Conservation (phyloP, 2,329 filamentous ascomycete genomes). For the Calycina herbarum region DNA sequence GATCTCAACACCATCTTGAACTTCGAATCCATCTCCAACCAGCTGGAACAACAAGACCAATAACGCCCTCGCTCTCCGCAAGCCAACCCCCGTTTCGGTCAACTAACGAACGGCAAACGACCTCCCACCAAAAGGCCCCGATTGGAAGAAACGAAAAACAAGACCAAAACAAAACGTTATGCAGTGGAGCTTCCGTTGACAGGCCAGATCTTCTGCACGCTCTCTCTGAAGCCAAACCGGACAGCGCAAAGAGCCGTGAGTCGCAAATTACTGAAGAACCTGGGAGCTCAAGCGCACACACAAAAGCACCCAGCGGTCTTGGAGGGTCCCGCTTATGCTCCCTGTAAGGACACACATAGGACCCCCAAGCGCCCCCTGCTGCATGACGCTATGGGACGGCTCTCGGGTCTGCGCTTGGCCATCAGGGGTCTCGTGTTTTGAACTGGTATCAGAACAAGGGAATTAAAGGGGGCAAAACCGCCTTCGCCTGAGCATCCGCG, state of each 20-base stretch:
- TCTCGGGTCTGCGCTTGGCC: constrained; percentile 6
- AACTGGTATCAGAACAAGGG: constrained; percentile 6
- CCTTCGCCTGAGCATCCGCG: constrained; percentile 16
- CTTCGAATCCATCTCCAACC: not conserved
- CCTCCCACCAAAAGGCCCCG: not conserved
- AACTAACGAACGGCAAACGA: not conserved
- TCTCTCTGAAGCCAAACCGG: not conserved
- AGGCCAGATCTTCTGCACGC: not conserved
- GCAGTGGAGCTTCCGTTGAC: constrained; percentile 5
- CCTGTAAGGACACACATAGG: too few relatives aligned
- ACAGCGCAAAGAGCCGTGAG: not conserved
- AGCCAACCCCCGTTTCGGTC: not conserved
- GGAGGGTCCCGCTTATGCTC: too few relatives aligned
- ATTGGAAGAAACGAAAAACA: constrained; percentile 1
- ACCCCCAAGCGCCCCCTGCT: too few relatives aligned
- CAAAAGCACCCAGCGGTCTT: too few relatives aligned
- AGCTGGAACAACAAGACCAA: too few relatives aligned
- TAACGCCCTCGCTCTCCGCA: too few relatives aligned
- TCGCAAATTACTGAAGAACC: constrained; percentile 1
- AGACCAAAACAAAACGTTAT: constrained; percentile 11
- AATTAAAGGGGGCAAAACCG: constrained; percentile 14
- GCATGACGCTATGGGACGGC: constrained; percentile 7
- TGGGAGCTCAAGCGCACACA: too few relatives aligned
- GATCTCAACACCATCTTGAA: not conserved
- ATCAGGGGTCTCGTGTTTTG: constrained; percentile 8